Evolutionary conservation across 306 rosid genomes (phyloP).

Genomic region (Sesbania bispinosa): DNA sequence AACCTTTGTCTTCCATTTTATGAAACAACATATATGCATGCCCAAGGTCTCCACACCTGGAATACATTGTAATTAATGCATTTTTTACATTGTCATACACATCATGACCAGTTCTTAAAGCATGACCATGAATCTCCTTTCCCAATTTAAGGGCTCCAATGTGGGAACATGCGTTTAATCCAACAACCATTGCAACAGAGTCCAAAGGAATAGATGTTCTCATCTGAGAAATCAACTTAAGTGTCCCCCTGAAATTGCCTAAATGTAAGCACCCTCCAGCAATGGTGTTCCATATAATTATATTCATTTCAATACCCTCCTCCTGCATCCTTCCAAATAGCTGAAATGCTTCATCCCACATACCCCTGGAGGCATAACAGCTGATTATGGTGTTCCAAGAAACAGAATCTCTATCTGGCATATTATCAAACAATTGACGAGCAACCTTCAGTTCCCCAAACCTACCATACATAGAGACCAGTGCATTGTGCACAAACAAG

Average conservation of each 20-base stretch:
- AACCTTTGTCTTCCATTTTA: conserved; percentile 43
- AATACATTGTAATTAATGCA: conserved; percentile 87
- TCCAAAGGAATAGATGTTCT: conserved; percentile 54
- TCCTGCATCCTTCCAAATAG: conserved; percentile 51
- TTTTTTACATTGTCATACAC: conserved; percentile 50
- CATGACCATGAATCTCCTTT: conserved; percentile 77
- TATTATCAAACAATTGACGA: conserved; percentile 59
- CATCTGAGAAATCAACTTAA: conserved; percentile 71
- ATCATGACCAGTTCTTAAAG: conserved; percentile 46
- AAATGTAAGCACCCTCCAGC: conserved; percentile 69
- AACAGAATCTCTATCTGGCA: conserved; percentile 65
- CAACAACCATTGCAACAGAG: conserved; percentile 56
- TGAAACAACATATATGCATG: conserved; percentile 61
- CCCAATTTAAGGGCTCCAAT: conserved; percentile 66
- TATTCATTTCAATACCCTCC: conserved; percentile 46
- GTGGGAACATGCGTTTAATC: conserved; percentile 78
- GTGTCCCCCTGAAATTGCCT: conserved; percentile 44
- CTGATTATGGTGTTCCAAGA: conserved; percentile 84
- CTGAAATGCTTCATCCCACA: conserved; percentile 72
- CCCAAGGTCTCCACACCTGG: conserved; percentile 68
- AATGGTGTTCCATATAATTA: conserved; percentile 72
- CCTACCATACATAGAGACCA: conserved; percentile 80
- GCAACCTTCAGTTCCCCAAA: conserved; percentile 73
- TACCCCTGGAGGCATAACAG: conserved; percentile 61
- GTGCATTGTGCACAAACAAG: conserved; percentile 76